Conservation (phyloP, 2,329 filamentous ascomycete species). For the Fusarium virguliforme region DNA sequence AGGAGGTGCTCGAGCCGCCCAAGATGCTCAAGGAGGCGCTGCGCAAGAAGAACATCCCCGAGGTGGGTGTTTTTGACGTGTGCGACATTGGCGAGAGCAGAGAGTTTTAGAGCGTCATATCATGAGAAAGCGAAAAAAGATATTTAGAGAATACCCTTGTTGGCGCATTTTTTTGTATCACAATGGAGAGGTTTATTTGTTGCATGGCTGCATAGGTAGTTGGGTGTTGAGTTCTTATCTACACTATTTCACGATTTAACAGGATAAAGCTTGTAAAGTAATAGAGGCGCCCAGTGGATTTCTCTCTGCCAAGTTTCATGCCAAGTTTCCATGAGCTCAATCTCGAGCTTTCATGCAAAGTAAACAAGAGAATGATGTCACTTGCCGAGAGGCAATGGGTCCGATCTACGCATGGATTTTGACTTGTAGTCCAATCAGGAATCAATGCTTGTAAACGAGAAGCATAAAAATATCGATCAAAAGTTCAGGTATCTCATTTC, state of each 20-base stretch:
- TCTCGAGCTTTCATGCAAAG: not conserved
- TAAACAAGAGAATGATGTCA: slow-evolving; percentile 34
- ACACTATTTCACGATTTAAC: slow-evolving; percentile 1
- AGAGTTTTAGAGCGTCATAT: slow-evolving; percentile 72
- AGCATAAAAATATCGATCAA: slow-evolving; percentile 4
- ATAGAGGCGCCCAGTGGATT: slow-evolving; percentile 27
- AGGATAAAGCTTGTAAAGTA: slow-evolving; percentile 2
- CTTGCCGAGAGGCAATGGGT: slow-evolving; percentile 16
- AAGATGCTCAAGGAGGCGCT: slow-evolving; percentile 80
- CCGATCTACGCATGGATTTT: slow-evolving; percentile 25
- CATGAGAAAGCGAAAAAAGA: slow-evolving; percentile 17
- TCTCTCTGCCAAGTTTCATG: not conserved
- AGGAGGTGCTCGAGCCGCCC: slow-evolving; percentile 89
- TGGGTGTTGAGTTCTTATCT: slow-evolving; percentile 14
- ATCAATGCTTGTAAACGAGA: slow-evolving; percentile 4
- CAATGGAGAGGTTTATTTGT: slow-evolving; percentile 3
- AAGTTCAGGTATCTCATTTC: slow-evolving; percentile 8
- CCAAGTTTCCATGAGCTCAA: too few species aligned
- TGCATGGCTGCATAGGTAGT: not conserved
- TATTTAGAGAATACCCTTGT: slow-evolving; percentile 36
- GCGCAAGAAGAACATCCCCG: slow-evolving; percentile 74
- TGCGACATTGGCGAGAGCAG: slow-evolving; percentile 89
- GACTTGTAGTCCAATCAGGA: slow-evolving; percentile 29
- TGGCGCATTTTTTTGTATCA: slow-evolving; percentile 22
- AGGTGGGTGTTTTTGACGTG: slow-evolving; percentile 84